These are phyloP conservation scores for Hypholoma fasciculare DNA, from an alignment of 768 basidiomycete genomes.

Conservation along the genomic window DNA sequence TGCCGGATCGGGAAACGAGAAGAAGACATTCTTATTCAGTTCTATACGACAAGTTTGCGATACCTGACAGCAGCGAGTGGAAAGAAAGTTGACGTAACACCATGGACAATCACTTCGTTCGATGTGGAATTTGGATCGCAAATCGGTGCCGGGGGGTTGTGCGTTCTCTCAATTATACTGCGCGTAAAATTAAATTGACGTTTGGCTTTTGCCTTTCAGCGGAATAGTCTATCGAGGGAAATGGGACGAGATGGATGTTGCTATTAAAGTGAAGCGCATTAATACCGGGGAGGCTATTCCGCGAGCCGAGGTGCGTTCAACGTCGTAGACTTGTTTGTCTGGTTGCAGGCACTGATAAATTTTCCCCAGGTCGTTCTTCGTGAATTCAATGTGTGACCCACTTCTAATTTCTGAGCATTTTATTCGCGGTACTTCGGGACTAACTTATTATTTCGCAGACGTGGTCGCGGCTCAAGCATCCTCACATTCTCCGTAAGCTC, in stretches of 20 bases:
- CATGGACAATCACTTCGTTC: constrained; percentile 25
- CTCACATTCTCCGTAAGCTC: constrained; percentile 22
- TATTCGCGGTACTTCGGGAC: background rate
- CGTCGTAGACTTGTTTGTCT: background rate
- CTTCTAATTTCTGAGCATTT: background rate
- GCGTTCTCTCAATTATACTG: background rate
- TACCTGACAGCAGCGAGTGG: constrained; percentile 18
- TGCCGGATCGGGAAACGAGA: constrained; percentile 9
- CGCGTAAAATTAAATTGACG: too few relatives aligned
- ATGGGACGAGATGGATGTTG: constrained; percentile 23
- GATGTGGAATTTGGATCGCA: constrained; percentile 23
- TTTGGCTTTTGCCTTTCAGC: background rate
- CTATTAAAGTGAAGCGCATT: constrained; percentile 20
- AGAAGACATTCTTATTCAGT: constrained; percentile 6
- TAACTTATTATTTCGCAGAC: constrained; percentile 3
- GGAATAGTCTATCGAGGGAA: constrained; percentile 19
- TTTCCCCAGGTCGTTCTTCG: background rate
- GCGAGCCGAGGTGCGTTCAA: constrained; percentile 8
- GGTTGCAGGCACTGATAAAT: too few relatives aligned
- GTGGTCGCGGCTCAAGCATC: constrained; percentile 20
- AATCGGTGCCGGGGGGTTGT: constrained; percentile 28
- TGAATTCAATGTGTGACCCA: background rate
- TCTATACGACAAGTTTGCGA: constrained; percentile 16
- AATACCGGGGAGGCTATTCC: constrained; percentile 11
- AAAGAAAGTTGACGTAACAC: constrained; percentile 14